Percentiles rank a stretch among this genome's conserved stretches.
Evolutionary conservation across 2,329 filamentous ascomycete genomes (phyloP).

Genomic region (Fusarium palustre): DNA sequence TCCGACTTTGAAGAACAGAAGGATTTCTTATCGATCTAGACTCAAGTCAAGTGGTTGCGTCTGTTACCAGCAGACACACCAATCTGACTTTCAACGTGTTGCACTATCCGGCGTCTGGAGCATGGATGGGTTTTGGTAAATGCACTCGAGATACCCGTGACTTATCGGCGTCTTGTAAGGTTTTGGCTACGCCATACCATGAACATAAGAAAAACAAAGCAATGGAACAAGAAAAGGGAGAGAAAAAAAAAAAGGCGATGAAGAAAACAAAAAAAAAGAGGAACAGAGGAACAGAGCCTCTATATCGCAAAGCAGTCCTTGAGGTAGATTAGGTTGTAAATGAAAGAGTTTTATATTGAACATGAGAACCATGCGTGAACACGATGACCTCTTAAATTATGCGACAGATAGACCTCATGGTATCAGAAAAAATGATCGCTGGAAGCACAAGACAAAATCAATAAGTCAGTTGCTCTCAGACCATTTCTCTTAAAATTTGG

Average conservation of each 20-base stretch:
- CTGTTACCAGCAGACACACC: constrained; percentile 5
- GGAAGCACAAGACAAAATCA: too few relatives aligned
- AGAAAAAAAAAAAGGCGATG: constrained; percentile 26
- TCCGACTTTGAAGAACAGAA: constrained; percentile 67
- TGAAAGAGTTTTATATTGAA: constrained; percentile 33
- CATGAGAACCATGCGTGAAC: not conserved
- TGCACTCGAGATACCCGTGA: constrained; percentile 43
- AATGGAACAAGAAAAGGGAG: constrained; percentile 28
- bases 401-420: not conserved
- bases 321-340: constrained; percentile 28
- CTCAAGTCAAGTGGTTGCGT: constrained; percentile 15
- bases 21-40: constrained; percentile 66
- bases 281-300: constrained; percentile 14
- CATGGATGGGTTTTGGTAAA: constrained; percentile 33
- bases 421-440: not conserved
- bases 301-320: constrained; percentile 12
- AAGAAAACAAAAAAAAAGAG: constrained; percentile 23
- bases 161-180: constrained; percentile 21
- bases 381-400: not conserved
- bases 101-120: constrained; percentile 39
- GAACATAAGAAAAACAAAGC: constrained; percentile 22
- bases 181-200: constrained; percentile 20
- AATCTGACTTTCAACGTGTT: constrained; percentile 21
- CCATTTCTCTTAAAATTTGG: too few relatives aligned
- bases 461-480: too few relatives aligned